Conservation (phyloP, 2,329 filamentous ascomycete species). For the Neonectria faginata region DNA sequence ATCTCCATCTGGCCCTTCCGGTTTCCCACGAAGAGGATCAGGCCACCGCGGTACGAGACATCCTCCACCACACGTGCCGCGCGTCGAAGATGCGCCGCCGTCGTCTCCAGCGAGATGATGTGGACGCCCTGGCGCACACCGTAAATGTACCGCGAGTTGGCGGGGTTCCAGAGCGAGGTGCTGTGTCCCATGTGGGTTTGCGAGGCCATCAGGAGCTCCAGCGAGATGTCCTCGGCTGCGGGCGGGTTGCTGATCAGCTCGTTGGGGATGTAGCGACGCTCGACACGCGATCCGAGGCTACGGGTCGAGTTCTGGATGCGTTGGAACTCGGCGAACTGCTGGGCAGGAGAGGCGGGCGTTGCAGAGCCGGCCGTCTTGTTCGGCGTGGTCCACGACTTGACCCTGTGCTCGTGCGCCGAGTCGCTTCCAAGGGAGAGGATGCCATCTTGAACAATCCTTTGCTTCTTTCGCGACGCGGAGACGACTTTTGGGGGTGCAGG, state of each 20-base stretch:
- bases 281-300: constrained; percentile 61
- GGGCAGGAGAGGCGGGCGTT: constrained; percentile 51
- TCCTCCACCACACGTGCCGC: constrained; percentile 93
- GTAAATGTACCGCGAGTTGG: constrained; percentile 93
- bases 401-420: constrained; percentile 50
- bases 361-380: constrained; percentile 50
- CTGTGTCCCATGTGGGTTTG: constrained; percentile 92
- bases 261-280: constrained; percentile 72
- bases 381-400: constrained; percentile 49
- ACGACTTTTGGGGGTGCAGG: constrained; percentile 40
- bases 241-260: constrained; percentile 79
- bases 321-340: constrained; percentile 55
- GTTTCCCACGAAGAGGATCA: constrained; percentile 92
- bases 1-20: constrained; percentile 82
- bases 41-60: constrained; percentile 82
- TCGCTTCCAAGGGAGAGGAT: constrained; percentile 52
- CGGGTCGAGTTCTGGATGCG: constrained; percentile 57
- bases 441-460: constrained; percentile 48
- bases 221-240: constrained; percentile 80
- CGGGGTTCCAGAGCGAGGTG: constrained; percentile 92
- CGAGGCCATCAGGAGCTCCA: constrained; percentile 89
- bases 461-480: constrained; percentile 49
- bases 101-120: constrained; percentile 92
- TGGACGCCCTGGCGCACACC: constrained; percentile 89
- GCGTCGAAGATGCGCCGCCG: constrained; percentile 88